A percentile compares a stretch with the other conserved stretches of the same genome.
phyloP scores from a whole-genome alignment of 768 basidiomycete genomes.

The Coprinellus aureogranulatus region DNA sequence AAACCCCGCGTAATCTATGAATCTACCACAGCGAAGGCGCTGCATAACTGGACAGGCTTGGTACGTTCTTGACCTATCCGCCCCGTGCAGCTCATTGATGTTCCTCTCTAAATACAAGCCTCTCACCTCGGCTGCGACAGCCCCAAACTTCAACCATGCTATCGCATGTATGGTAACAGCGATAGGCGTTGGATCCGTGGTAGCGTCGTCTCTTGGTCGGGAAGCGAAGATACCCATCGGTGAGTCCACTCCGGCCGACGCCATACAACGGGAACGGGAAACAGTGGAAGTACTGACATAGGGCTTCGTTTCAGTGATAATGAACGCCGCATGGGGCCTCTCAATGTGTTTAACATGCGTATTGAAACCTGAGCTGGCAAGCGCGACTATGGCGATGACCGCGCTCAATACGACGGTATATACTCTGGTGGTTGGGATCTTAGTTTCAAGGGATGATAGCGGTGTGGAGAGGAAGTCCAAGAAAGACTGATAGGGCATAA shows the following conservation, averaged over 20 bases:
- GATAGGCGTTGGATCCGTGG: constrained; percentile 25
- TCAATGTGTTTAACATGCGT: constrained; percentile 26
- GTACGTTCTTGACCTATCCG: constrained; percentile 18
- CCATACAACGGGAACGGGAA: not conserved
- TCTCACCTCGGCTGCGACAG: constrained; percentile 18
- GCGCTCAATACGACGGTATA: constrained; percentile 2
- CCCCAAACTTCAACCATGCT: constrained; percentile 35
- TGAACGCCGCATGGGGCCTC: constrained; percentile 26
- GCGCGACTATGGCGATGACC: constrained; percentile 29
- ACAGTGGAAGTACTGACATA: too few relatives aligned
- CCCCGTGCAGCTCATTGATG: constrained; percentile 6
- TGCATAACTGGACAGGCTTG: constrained; percentile 25
- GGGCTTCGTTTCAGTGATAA: constrained; percentile 21
- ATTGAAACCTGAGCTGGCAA: constrained; percentile 21
- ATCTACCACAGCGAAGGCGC: constrained; percentile 15
- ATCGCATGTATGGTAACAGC: constrained; percentile 35
- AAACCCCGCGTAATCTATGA: constrained; percentile 28
- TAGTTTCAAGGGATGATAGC: not conserved
- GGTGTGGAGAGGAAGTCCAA: not conserved
- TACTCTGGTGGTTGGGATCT: not conserved
- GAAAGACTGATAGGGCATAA: not conserved
- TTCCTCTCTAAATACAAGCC: constrained; percentile 19
- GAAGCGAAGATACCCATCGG: constrained; percentile 22
- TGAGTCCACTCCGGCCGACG: constrained; percentile 14
- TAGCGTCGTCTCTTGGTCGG: constrained; percentile 25